Conservation (phyloP, 2,329 filamentous ascomycete species). For the Nigrospora sphaerica region DNA sequence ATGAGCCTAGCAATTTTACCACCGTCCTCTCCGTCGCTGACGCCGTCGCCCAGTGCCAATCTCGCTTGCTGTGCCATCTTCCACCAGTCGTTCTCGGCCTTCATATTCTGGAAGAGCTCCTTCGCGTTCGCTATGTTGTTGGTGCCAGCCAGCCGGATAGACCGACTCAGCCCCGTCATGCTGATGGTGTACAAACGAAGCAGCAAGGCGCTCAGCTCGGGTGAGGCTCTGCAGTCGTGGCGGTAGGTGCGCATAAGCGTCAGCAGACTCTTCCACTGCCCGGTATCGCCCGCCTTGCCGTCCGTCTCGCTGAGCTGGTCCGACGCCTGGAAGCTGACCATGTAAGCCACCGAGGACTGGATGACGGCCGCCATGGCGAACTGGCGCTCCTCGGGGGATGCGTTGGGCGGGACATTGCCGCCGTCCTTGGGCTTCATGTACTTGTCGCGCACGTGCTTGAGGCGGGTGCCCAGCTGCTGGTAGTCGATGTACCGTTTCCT, state of each 20-base stretch:
- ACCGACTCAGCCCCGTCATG: conserved; percentile 14
- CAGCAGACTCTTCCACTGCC: conserved; percentile 16
- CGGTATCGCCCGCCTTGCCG: conserved; percentile 32
- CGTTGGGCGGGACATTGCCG: neutral
- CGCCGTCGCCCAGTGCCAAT: conserved; percentile 16
- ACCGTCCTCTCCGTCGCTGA: conserved; percentile 14
- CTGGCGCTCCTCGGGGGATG: conserved; percentile 16
- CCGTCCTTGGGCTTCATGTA: conserved; percentile 23
- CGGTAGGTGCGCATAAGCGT: conserved; percentile 15
- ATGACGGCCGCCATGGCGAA: conserved; percentile 19
- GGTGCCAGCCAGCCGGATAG: conserved; percentile 13
- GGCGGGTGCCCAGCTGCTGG: conserved; percentile 34
- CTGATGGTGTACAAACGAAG: conserved; percentile 22
- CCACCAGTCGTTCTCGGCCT: conserved; percentile 21
- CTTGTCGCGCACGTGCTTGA: conserved; percentile 49
- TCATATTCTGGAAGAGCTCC: conserved; percentile 12
- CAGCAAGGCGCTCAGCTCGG: conserved; percentile 15
- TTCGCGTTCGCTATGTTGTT: conserved; percentile 10
- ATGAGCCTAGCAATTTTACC: conserved; percentile 21
- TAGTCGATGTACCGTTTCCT: conserved; percentile 29
- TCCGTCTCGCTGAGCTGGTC: conserved; percentile 37
- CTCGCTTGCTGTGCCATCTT: conserved; percentile 16
- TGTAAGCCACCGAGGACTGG: conserved; percentile 30
- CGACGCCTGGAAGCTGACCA: conserved; percentile 44
- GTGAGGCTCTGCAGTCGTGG: conserved; percentile 14